Percentiles rank a stretch among this genome's conserved stretches.
These are phyloP conservation scores for Amaranthus hypochondriacus DNA, from an alignment of 148 eudicot genomes.

Conservation along the genomic window DNA sequence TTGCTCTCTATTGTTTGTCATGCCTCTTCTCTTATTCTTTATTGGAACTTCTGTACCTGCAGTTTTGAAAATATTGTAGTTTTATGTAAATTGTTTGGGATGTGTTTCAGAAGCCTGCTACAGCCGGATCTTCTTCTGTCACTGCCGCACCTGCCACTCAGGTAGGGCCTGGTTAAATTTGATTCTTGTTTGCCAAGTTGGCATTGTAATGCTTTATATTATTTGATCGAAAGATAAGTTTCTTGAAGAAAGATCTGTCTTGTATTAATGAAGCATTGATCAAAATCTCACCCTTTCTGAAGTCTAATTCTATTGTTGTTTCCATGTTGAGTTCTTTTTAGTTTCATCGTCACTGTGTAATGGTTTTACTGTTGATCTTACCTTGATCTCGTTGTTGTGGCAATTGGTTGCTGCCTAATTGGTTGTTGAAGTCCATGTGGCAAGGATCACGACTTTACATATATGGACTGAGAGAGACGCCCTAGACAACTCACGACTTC, in stretches of 20 bases:
- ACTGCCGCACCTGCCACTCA: slow-evolving; percentile 43
- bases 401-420: too few relatives aligned
- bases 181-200: background rate
- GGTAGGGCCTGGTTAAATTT: slow-evolving; percentile 27
- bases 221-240: background rate
- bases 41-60: background rate
- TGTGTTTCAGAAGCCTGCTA: slow-evolving; percentile 41
- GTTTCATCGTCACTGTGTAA: background rate
- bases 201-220: background rate
- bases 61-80: background rate
- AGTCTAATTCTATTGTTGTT: background rate
- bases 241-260: background rate
- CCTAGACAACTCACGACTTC: too few relatives aligned
- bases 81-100: slow-evolving; percentile 6
- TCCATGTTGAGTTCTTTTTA: background rate
- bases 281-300: background rate
- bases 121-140: slow-evolving; percentile 47
- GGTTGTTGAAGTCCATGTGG: too few relatives aligned
- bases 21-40: too few relatives aligned
- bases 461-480: too few relatives aligned
- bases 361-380: background rate
- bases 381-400: background rate
- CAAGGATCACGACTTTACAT: too few relatives aligned
- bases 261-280: background rate
- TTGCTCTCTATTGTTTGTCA: too few relatives aligned